These are phyloP conservation scores for Microbotryomycetes sp. DNA, from an alignment of 1,284 basidiomycete genomes.

Conservation along the genomic window DNA sequence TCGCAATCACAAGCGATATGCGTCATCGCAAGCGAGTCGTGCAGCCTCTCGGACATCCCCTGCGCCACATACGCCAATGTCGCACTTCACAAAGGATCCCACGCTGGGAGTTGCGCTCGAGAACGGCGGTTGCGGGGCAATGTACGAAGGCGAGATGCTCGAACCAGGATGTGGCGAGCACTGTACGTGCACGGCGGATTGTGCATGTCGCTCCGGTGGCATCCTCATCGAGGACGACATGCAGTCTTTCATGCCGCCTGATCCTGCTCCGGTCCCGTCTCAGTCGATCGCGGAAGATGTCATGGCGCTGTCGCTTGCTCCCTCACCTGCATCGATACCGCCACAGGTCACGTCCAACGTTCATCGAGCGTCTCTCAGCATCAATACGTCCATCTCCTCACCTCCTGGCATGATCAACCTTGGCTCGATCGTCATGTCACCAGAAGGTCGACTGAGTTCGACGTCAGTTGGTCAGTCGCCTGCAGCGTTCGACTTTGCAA, in stretches of 20 bases:
- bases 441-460: too few species aligned
- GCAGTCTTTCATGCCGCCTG: neutral
- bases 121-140: neutral
- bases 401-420: too few species aligned
- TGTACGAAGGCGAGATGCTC: neutral
- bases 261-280: neutral
- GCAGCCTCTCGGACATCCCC: neutral
- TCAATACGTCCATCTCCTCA: too few species aligned
- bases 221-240: neutral
- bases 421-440: too few species aligned
- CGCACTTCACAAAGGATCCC: neutral
- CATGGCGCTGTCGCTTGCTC: neutral
- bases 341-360: too few species aligned
- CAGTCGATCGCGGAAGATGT: neutral
- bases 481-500: too few species aligned
- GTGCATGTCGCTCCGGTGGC: neutral
- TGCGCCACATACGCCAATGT: neutral
- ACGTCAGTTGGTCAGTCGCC: too few species aligned
- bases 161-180: constrained; percentile 4
- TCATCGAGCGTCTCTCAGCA: too few species aligned
- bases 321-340: neutral
- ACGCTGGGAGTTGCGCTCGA: neutral
- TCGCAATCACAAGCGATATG: neutral
- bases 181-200: constrained; percentile 5
- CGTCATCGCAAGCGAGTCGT: neutral